Conservation (phyloP, 2,329 filamentous ascomycete species). For the Sphaerulina vaccinii region DNA sequence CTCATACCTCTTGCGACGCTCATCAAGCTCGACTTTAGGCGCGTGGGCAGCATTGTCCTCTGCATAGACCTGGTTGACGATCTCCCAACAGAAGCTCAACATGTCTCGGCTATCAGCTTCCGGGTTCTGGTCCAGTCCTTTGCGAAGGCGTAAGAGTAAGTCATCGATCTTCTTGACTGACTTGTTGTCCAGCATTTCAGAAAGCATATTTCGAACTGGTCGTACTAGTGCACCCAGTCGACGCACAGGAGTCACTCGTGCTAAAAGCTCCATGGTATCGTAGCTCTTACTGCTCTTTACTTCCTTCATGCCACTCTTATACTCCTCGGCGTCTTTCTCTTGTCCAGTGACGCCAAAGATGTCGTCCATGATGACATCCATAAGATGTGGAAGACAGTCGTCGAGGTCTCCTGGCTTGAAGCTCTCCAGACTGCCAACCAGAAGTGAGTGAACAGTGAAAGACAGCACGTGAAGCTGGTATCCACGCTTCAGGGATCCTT, state of each 20-base stretch:
- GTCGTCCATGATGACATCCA: conserved; percentile 91
- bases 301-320: conserved; percentile 93
- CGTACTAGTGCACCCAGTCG: conserved; percentile 72
- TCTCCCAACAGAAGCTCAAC: conserved; percentile 91
- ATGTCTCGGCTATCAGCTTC: conserved; percentile 76
- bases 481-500: conserved; percentile 76
- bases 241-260: conserved; percentile 73
- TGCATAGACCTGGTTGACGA: conserved; percentile 79
- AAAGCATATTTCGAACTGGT: conserved; percentile 74
- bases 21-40: conserved; percentile 17
- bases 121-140: conserved; percentile 79
- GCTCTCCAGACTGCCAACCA: conserved; percentile 63
- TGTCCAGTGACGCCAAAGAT: conserved; percentile 90
- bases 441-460: conserved; percentile 88
- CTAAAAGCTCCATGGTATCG: conserved; percentile 92
- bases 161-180: conserved; percentile 90
- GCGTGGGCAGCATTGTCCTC: conserved; percentile 41
- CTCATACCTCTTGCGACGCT: conserved; percentile 56
- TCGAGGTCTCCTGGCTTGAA: conserved; percentile 82
- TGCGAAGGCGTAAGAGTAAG: conserved; percentile 75
- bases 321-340: conserved; percentile 96
- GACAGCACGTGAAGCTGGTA: conserved; percentile 95
- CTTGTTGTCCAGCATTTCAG: conserved; percentile 79
- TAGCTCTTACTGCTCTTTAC: conserved; percentile 98
- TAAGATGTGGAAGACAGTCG: conserved; percentile 76